Conservation (phyloP, 441 rosid species). For the Erodium trifolium region DNA sequence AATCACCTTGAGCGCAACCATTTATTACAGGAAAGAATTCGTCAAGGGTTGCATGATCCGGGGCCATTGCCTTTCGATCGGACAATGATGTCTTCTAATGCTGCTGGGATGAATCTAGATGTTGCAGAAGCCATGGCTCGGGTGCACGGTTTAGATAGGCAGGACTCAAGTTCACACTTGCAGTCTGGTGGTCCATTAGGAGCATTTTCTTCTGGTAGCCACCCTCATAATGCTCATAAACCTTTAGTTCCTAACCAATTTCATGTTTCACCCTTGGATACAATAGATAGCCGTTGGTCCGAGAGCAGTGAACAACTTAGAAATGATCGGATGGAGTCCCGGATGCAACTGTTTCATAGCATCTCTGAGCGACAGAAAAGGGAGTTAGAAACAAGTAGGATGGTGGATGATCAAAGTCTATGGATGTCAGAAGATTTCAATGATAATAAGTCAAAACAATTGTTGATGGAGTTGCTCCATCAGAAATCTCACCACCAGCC, state of each 20-base stretch:
- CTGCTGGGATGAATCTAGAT: background rate
- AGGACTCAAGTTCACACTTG: slow-evolving; percentile 24
- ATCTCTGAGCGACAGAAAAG: slow-evolving; percentile 25
- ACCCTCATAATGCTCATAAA: slow-evolving; percentile 4
- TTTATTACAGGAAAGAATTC: slow-evolving; percentile 30
- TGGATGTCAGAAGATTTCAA: slow-evolving; percentile 31
- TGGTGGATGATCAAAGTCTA: slow-evolving; percentile 19
- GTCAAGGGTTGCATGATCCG: slow-evolving; percentile 18
- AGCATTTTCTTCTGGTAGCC: slow-evolving; percentile 34
- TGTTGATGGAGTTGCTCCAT: slow-evolving; percentile 29
- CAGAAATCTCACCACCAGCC: slow-evolving; percentile 28
- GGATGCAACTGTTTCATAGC: slow-evolving; percentile 22
- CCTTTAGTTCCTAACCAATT: slow-evolving; percentile 24
- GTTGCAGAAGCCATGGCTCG: slow-evolving; percentile 31
- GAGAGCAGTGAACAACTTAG: slow-evolving; percentile 25
- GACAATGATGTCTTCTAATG: too few relatives aligned
- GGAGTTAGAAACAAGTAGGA: slow-evolving; percentile 17
- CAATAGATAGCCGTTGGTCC: slow-evolving; percentile 15
- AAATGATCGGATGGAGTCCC: slow-evolving; percentile 32
- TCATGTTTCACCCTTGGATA: slow-evolving; percentile 10
- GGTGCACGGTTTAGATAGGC: slow-evolving; percentile 36
- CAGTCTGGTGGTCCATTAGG: too few relatives aligned
- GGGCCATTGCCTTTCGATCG: background rate
- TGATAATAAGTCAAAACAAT: slow-evolving; percentile 28
- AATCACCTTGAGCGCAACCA: slow-evolving; percentile 24